Conservation (phyloP, 805 yeast species). For the Candida fluviatilis region DNA sequence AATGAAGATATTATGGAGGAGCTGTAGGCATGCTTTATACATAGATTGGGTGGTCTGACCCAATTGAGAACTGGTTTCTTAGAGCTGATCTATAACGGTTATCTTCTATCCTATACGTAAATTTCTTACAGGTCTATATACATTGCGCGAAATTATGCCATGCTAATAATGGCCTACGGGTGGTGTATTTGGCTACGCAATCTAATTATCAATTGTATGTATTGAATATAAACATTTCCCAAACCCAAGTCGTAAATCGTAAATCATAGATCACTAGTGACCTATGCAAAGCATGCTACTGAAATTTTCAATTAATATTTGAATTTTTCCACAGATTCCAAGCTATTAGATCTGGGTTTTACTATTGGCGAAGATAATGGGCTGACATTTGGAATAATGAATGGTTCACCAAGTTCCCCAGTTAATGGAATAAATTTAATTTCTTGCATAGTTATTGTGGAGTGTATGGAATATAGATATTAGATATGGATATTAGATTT, state of each 20-base stretch:
- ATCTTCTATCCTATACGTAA: too few species aligned
- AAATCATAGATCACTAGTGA: neutral
- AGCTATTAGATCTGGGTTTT: slow-evolving; percentile 8
- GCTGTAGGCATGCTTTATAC: too few species aligned
- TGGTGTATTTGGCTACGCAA: too few species aligned
- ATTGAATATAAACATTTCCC: too few species aligned
- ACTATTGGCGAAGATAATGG: slow-evolving; percentile 44
- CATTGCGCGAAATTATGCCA: neutral
- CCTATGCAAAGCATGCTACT: too few species aligned
- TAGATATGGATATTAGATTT: too few species aligned
- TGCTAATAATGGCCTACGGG: too few species aligned
- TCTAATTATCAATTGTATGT: too few species aligned
- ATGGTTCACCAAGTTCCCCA: slow-evolving; percentile 56
- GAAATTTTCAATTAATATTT: neutral
- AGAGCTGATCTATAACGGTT: too few species aligned
- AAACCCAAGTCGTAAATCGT: neutral
- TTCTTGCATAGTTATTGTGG: neutral
- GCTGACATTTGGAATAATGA: slow-evolving; percentile 59
- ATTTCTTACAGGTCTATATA: neutral
- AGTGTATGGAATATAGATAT: neutral
- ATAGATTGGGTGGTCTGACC: too few species aligned
- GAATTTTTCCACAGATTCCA: neutral
- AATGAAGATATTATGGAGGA: too few species aligned
- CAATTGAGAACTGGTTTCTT: too few species aligned
- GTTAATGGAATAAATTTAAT: slow-evolving; percentile 47